Evolutionary conservation across 2,329 filamentous ascomycete genomes (phyloP).

Genomic region (Pyrenochaeta sp.): DNA sequence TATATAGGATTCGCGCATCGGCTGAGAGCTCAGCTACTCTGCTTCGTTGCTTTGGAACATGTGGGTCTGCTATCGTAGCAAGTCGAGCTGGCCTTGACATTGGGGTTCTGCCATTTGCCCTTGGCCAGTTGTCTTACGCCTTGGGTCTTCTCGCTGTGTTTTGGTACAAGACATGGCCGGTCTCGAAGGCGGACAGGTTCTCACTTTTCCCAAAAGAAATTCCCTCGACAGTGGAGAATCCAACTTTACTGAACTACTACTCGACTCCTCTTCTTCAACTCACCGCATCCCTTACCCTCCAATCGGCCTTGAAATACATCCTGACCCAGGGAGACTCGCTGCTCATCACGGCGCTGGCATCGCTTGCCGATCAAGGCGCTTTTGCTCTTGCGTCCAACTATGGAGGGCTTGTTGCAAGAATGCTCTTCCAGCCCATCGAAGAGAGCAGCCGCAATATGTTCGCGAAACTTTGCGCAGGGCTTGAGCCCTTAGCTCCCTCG

Average conservation of each 20-base stretch:
- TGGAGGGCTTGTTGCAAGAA: conserved; percentile 84
- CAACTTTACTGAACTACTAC: conserved; percentile 57
- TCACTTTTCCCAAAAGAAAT: conserved; percentile 68
- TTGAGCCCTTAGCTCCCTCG: conserved; percentile 17
- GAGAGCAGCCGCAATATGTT: conserved; percentile 93
- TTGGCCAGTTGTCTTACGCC: conserved; percentile 84
- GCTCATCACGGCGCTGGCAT: conserved; percentile 80
- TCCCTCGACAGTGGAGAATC: conserved; percentile 39
- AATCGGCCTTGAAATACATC: conserved; percentile 89
- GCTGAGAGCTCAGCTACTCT: conserved; percentile 88
- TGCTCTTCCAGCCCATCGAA: conserved; percentile 94
- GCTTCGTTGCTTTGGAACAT: conserved; percentile 77
- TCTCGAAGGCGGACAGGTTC: conserved; percentile 69
- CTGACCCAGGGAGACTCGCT: conserved; percentile 95
- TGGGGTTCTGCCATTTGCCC: conserved; percentile 86
- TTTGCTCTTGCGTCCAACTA: conserved; percentile 95
- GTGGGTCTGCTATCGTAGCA: conserved; percentile 73
- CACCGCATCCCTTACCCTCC: conserved; percentile 82
- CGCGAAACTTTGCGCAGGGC: conserved; percentile 73
- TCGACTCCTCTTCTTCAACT: conserved; percentile 75
- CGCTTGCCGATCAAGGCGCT: conserved; percentile 82
- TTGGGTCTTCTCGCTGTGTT: conserved; percentile 75
- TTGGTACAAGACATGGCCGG: conserved; percentile 64
- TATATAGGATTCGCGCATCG: conserved; percentile 80
- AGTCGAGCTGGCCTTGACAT: conserved; percentile 62